Evolutionary conservation across 371 early-diverging fungal species (phyloP).

Genomic region (Umbelopsis sp.): DNA sequence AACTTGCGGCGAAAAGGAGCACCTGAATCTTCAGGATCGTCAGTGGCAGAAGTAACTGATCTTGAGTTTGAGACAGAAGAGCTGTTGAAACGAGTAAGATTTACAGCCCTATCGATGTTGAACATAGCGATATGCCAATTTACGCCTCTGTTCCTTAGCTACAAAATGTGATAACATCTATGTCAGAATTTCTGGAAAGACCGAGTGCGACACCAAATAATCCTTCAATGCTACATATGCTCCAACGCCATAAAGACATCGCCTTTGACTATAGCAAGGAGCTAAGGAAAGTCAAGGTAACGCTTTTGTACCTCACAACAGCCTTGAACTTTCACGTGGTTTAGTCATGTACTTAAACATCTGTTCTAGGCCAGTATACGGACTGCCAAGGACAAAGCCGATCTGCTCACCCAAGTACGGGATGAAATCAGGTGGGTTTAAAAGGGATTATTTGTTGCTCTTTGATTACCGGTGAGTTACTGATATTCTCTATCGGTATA

Average conservation of each 20-base stretch:
- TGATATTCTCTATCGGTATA: constrained; percentile 13
- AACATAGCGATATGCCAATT: background rate
- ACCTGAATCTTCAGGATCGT: constrained; percentile 10
- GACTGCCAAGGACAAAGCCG: constrained; percentile 62
- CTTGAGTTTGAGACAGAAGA: constrained; percentile 65
- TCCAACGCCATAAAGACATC: constrained; percentile 75
- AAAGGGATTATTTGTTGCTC: background rate
- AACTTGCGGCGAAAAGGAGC: constrained; percentile 24
- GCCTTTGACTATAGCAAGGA: constrained; percentile 72
- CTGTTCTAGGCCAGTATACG: constrained; percentile 54
- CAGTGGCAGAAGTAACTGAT: constrained; percentile 26
- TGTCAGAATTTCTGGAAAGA: constrained; percentile 58
- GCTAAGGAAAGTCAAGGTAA: constrained; percentile 62
- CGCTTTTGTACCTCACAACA: constrained; percentile 18
- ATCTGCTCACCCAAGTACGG: constrained; percentile 61
- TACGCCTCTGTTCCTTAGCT: constrained; percentile 40
- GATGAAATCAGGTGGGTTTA: constrained; percentile 54
- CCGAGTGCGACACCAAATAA: constrained; percentile 59
- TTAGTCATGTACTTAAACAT: background rate
- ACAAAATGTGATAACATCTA: constrained; percentile 54
- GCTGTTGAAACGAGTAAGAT: constrained; percentile 58
- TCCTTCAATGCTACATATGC: constrained; percentile 70
- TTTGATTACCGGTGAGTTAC: background rate
- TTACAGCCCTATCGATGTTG: background rate
- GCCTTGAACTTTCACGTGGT: background rate